Percentiles rank a stretch among this genome's conserved stretches.
Evolutionary conservation across 305 asterid species (phyloP).

Genomic region (Fraxinus xanthoxyloides): DNA sequence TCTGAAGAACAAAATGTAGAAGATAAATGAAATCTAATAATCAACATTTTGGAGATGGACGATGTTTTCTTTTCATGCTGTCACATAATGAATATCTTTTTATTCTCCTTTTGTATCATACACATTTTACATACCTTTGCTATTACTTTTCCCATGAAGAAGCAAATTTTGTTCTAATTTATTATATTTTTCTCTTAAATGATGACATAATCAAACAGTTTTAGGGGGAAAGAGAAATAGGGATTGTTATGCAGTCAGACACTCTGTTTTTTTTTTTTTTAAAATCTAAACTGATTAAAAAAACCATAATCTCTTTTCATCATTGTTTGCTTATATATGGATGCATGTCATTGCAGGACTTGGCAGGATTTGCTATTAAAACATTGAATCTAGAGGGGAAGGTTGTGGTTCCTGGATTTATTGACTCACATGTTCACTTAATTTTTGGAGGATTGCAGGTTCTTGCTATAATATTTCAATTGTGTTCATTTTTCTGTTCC

Average conservation of each 20-base stretch:
- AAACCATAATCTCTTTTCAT: neutral
- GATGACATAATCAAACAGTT: neutral
- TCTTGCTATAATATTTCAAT: slow-evolving; percentile 22
- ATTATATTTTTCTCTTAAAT: neutral
- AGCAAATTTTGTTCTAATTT: neutral
- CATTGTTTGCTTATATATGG: slow-evolving; percentile 17
- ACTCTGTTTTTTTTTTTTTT: neutral
- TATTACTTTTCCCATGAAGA: neutral
- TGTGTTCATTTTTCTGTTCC: slow-evolving; percentile 9
- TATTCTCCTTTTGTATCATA: neutral
- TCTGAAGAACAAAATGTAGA: neutral
- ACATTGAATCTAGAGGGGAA: slow-evolving; percentile 60
- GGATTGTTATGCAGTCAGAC: slow-evolving; percentile 4
- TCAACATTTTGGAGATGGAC: neutral
- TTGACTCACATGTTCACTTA: slow-evolving; percentile 93
- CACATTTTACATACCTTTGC: neutral
- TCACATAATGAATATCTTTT: neutral
- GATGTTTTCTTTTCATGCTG: neutral
- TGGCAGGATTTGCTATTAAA: slow-evolving; percentile 47
- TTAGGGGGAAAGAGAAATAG: neutral
- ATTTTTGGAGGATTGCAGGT: slow-evolving; percentile 91
- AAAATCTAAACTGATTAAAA: neutral
- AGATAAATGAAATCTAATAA: neutral
- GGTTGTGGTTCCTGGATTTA: slow-evolving; percentile 87
- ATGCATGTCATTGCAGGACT: slow-evolving; percentile 49